Percentiles rank a stretch among this genome's conserved stretches.
phyloP scores from a whole-genome alignment of 257 asterid genomes.

The Jasminum sambac region DNA sequence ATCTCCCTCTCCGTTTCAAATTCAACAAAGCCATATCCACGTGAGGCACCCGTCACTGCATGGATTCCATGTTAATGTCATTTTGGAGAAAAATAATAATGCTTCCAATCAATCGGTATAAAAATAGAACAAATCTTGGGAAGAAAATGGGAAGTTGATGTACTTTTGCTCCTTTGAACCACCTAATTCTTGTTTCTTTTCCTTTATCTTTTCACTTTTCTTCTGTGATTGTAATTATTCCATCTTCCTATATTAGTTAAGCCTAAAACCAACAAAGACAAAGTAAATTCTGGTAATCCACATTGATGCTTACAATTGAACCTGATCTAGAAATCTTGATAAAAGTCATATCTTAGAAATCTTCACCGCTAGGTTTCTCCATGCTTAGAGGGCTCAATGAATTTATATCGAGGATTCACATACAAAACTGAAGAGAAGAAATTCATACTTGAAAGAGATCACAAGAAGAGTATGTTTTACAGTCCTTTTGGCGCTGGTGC shows the following conservation, averaged over 20 bases:
- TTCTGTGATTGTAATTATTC: neutral
- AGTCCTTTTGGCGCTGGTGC: too few species aligned
- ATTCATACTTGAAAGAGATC: neutral
- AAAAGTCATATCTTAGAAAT: neutral
- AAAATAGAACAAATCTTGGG: constrained; percentile 4
- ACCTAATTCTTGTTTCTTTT: neutral
- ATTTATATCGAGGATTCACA: neutral
- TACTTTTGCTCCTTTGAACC: constrained; percentile 14
- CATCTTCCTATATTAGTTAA: neutral
- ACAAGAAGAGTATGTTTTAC: too few species aligned
- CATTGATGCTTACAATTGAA: neutral
- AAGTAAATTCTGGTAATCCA: constrained; percentile 3
- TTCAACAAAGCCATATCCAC: constrained; percentile 93
- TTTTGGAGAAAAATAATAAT: constrained; percentile 2
- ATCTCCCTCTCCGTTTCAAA: constrained; percentile 86
- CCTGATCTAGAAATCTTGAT: neutral
- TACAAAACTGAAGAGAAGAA: neutral
- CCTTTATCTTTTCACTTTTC: neutral
- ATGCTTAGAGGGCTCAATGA: neutral
- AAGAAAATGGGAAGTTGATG: constrained; percentile 5
- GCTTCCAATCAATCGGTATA: neutral
- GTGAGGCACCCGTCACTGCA: constrained; percentile 93
- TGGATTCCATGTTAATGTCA: constrained; percentile 13
- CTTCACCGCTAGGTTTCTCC: neutral
- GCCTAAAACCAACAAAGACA: neutral